phyloP scores from a whole-genome alignment of 441 rosid species.

The Gossypium schwendimanii region DNA sequence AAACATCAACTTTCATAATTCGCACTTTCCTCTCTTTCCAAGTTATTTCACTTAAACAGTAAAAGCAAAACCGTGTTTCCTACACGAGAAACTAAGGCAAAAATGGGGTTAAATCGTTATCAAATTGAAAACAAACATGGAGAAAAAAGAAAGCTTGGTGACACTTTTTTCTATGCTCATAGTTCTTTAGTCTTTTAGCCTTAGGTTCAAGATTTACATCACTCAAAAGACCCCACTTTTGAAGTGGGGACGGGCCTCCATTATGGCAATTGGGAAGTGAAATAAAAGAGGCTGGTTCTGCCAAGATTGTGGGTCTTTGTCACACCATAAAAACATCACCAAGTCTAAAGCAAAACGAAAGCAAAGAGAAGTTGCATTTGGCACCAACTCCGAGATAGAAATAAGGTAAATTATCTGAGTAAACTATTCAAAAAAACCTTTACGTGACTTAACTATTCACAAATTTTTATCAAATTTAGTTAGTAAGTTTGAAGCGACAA shows the following conservation, averaged over 20 bases:
- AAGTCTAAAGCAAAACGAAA: constrained; percentile 15
- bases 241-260: constrained; percentile 9
- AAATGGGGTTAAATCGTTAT: constrained; percentile 5
- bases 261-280: constrained; percentile 13
- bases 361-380: constrained; percentile 9
- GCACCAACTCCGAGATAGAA: constrained; percentile 21
- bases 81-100: not conserved
- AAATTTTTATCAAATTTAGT: no score
- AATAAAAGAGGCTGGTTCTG: not conserved
- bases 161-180: not conserved
- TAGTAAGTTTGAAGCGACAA: rapidly evolving
- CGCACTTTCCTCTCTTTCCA: not conserved
- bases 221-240: not conserved
- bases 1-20: not conserved
- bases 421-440: no score
- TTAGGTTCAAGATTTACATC: not conserved
- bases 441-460: no score
- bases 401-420: no score
- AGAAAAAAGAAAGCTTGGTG: not conserved
- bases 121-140: not conserved
- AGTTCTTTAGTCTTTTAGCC: not conserved
- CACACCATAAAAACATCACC: constrained; percentile 3
- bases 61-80: not conserved
- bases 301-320: not conserved
- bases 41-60: not conserved